Base-by-base conservation (phyloP, 805 yeast genomes). In the Pichia cephalocereana region DNA sequence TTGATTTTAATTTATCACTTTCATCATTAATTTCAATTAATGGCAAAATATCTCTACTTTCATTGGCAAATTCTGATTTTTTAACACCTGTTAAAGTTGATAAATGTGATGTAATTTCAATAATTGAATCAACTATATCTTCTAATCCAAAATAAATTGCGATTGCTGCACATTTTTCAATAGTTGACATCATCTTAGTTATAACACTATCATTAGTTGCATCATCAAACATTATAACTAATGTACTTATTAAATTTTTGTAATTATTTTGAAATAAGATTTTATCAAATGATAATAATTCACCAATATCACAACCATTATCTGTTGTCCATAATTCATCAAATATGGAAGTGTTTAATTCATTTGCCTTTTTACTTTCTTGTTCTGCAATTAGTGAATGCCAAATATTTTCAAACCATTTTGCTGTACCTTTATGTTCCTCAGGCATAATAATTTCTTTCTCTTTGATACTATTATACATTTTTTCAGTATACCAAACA, bases 391-490 rank as follows among this genome's bases (percentile, higher is more conserved):
- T 76, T 51, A 85, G 63, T 50, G 83, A 80, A 55, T 82, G 82
- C 95, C 95, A 86, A 31, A 70, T 72, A 59, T 86, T 91, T 60
- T 90, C 97, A 65, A 90, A 91, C 82, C 96, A 84, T 61, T 85
- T 88, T 19, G 88, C 86, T 11, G 89, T 86, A 15, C 91, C 93
- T 61, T 88, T 95, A 57, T 91, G 97, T 59, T 93, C 99, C 59
- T 93, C 98, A 0, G 99, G 98, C 90, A 95, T 86, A 44, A 93
- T 87, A 53, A 93, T 93, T 65, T 93, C 99, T 46, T 84, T 77
- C 48, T 83, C 86, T 52, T 79, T 75, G 47, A 93, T 90, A 1
- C 95, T 84, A 27, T 76, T 69, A 64, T 86, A 93, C 27, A 91
- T 88, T 53, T 77, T 84, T 51, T 82, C 80, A 52, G 91, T 70